Percentiles rank a stretch among this genome's conserved stretches.
phyloP scores from a whole-genome alignment of 108 stramenopile genomes.

The Epipyxis sp. region DNA sequence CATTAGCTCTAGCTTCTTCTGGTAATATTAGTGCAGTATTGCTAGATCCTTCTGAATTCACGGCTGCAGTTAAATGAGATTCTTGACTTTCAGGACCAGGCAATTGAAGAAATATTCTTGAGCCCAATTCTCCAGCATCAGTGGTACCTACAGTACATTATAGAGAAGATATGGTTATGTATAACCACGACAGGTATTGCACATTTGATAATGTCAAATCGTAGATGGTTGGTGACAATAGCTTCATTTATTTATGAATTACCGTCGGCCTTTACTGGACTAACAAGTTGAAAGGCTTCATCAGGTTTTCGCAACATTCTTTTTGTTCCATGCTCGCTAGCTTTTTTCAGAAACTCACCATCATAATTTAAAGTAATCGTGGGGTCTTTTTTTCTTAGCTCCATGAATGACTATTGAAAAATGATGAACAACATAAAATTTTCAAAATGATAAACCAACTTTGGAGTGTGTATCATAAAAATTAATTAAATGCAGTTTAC shows the following conservation, averaged over 20 bases:
- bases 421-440: no score
- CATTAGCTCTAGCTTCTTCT: background rate
- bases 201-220: no score
- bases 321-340: background rate
- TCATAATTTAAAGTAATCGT: background rate
- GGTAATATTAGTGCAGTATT: background rate
- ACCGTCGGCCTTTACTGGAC: no score
- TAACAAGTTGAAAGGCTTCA: slow-evolving; percentile 2
- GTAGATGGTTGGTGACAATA: no score
- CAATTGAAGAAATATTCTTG: background rate
- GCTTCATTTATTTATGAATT: no score
- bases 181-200: no score
- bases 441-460: no score
- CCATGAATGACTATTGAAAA: no score
- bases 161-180: no score
- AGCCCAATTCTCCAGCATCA: background rate
- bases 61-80: background rate
- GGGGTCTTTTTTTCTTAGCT: slow-evolving; percentile 12
- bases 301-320: background rate
- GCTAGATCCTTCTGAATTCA: background rate
- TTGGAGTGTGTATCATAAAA: no score
- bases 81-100: background rate
- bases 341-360: slow-evolving; percentile 20
- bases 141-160: background rate
- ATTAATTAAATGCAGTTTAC: no score